These are phyloP conservation scores for Macrophomina tecta DNA, from an alignment of 2,329 filamentous ascomycete genomes.

Conservation along the genomic window DNA sequence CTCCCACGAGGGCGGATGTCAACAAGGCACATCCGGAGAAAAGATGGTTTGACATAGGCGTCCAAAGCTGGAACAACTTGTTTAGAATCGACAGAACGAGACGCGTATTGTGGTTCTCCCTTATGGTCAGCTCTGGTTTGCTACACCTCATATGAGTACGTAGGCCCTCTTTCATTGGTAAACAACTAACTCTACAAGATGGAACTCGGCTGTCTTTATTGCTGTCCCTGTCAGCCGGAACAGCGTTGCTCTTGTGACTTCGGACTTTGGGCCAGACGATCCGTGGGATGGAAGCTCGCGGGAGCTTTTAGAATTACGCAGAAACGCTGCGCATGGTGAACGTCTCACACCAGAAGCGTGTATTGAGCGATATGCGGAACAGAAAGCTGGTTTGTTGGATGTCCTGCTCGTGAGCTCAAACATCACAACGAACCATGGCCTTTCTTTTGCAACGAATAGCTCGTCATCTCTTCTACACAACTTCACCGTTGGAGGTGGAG, in stretches of 20 bases:
- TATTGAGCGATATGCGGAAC: too few relatives aligned
- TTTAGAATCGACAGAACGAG: conserved; percentile 33
- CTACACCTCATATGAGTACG: conserved; percentile 16
- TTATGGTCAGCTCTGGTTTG: conserved; percentile 4
- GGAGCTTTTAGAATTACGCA: too few relatives aligned
- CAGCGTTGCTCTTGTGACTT: not conserved
- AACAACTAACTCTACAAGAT: not conserved
- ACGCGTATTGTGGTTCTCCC: not conserved
- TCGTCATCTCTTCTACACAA: not conserved
- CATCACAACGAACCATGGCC: too few relatives aligned
- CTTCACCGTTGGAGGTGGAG: not conserved
- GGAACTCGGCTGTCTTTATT: conserved; percentile 15
- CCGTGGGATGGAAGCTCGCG: not conserved
- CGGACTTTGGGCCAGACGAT: not conserved
- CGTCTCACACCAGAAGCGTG: too few relatives aligned
- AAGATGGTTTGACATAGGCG: conserved; percentile 54
- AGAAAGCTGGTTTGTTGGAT: too few relatives aligned
- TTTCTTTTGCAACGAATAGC: not conserved
- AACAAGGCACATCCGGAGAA: not conserved
- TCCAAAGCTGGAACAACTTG: conserved; percentile 51
- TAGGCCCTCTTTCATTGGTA: not conserved
- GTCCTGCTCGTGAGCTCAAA: too few relatives aligned
- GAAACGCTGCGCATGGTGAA: too few relatives aligned
- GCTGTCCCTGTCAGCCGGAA: not conserved
- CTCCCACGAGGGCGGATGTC: conserved; percentile 16